Conservation (phyloP, 1,139 yeast species). For the Torulaspora pretoriensis region DNA sequence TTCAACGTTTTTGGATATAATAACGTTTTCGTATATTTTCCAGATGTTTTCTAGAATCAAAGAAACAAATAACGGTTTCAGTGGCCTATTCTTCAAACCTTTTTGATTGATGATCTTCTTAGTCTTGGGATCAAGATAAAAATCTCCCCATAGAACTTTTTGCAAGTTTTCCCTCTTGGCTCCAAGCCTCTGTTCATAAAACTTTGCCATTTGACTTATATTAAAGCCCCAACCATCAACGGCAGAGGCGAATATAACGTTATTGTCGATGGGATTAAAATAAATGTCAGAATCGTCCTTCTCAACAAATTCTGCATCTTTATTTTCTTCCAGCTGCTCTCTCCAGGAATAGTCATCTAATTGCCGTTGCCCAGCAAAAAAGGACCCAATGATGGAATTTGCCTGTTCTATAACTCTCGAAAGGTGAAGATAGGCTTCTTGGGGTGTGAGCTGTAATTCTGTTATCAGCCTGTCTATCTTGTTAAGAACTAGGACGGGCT, state of each 20-base stretch:
- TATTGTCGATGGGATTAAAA: constrained; percentile 84
- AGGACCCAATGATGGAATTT: constrained; percentile 89
- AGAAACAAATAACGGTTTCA: constrained; percentile 82
- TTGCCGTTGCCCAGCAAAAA: constrained; percentile 91
- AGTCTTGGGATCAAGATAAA: constrained; percentile 80
- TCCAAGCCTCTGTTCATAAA: constrained; percentile 81
- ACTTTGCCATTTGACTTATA: constrained; percentile 78
- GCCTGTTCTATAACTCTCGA: constrained; percentile 82
- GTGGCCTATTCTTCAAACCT: constrained; percentile 45
- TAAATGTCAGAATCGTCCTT: constrained; percentile 79
- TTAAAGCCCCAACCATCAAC: constrained; percentile 98
- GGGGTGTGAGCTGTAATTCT: constrained; percentile 77
- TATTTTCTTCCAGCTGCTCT: constrained; percentile 52
- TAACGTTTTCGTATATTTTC: constrained; percentile 77
- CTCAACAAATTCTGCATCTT: constrained; percentile 60
- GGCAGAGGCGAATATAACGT: constrained; percentile 92
- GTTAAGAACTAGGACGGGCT: constrained; percentile 86
- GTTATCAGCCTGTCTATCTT: constrained; percentile 83
- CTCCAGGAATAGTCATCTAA: constrained; percentile 83
- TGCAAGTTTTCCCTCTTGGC: constrained; percentile 74
- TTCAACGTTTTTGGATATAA: constrained; percentile 63
- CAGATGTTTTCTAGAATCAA: constrained; percentile 86
- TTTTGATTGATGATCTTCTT: constrained; percentile 69
- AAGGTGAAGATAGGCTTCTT: constrained; percentile 81
- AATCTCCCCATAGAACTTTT: constrained; percentile 96